Evolutionary conservation across 495 filamentous ascomycete species (phyloP).

Genomic region (Trichoderma parareesei): DNA sequence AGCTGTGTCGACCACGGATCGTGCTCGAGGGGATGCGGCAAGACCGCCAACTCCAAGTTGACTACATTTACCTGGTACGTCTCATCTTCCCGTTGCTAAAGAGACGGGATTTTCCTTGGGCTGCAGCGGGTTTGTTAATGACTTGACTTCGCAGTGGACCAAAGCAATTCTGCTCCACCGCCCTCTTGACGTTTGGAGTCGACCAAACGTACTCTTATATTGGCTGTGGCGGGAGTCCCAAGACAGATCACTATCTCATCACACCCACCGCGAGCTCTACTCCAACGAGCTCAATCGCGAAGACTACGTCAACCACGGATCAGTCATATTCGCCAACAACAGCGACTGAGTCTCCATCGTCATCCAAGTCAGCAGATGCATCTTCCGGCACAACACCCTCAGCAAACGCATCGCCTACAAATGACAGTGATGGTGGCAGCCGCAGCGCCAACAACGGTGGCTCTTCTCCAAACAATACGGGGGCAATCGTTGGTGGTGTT

Average conservation of each 20-base stretch:
- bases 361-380: neutral
- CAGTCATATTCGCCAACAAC: neutral
- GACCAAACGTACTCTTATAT: slow-evolving; percentile 17
- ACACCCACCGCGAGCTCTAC: slow-evolving; percentile 11
- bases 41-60: slow-evolving; percentile 1
- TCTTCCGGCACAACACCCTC: neutral
- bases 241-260: slow-evolving; percentile 12
- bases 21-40: slow-evolving; percentile 14
- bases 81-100: neutral
- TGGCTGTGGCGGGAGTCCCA: slow-evolving; percentile 15
- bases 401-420: neutral
- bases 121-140: neutral
- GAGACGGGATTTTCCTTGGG: neutral
- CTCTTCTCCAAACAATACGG: slow-evolving; percentile 1
- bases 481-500: neutral
- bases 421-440: neutral
- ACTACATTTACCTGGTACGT: slow-evolving; percentile 20
- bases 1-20: slow-evolving; percentile 18
- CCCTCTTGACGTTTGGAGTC: slow-evolving; percentile 16
- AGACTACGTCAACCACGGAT: neutral
- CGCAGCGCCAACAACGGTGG: neutral
- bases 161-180: slow-evolving; percentile 19
- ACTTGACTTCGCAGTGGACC: slow-evolving; percentile 9
- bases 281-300: neutral
- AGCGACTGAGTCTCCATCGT: neutral